These are phyloP conservation scores for Evansstolkia leycettana DNA, from an alignment of 495 filamentous ascomycete genomes.

Conservation along the genomic window DNA sequence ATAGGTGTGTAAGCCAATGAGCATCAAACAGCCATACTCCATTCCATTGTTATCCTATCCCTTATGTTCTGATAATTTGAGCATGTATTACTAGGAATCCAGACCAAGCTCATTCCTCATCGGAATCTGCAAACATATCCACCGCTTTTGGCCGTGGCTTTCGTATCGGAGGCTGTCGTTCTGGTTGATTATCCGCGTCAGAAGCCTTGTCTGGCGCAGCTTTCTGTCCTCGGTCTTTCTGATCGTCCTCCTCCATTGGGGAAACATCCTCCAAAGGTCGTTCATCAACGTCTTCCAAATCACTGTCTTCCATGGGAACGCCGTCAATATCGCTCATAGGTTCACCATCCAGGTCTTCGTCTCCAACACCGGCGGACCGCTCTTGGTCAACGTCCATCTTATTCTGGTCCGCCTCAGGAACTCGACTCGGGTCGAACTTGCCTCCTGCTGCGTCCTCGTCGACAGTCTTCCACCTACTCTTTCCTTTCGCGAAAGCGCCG, in stretches of 20 bases:
- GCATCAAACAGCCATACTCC: too few species aligned
- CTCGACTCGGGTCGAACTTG: slow-evolving; percentile 20
- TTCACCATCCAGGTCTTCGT: slow-evolving; percentile 22
- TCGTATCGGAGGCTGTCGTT: slow-evolving; percentile 17
- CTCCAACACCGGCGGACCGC: slow-evolving; percentile 6
- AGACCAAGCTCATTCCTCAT: slow-evolving; percentile 17
- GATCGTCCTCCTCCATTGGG: slow-evolving; percentile 25
- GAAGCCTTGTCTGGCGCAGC: slow-evolving; percentile 8
- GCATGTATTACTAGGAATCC: too few species aligned
- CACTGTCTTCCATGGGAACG: slow-evolving; percentile 44
- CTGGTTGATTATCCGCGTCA: slow-evolving; percentile 12
- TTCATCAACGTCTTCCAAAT: slow-evolving; percentile 38
- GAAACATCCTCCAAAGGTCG: slow-evolving; percentile 40
- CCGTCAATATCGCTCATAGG: slow-evolving; percentile 35
- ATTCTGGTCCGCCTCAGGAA: slow-evolving; percentile 10
- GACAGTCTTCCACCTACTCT: slow-evolving; percentile 61
- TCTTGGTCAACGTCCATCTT: slow-evolving; percentile 13
- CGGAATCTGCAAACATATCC: slow-evolving; percentile 84
- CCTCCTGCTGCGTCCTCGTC: slow-evolving; percentile 39
- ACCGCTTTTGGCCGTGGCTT: slow-evolving; percentile 68
- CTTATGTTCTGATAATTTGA: too few species aligned
- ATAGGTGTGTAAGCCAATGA: too few species aligned
- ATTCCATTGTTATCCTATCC: too few species aligned
- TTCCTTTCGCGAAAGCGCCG: slow-evolving; percentile 29
- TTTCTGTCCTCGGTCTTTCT: slow-evolving; percentile 8